These are phyloP conservation scores for Prosopis cineraria DNA, from an alignment of 306 rosid species.

Conservation along the genomic window DNA sequence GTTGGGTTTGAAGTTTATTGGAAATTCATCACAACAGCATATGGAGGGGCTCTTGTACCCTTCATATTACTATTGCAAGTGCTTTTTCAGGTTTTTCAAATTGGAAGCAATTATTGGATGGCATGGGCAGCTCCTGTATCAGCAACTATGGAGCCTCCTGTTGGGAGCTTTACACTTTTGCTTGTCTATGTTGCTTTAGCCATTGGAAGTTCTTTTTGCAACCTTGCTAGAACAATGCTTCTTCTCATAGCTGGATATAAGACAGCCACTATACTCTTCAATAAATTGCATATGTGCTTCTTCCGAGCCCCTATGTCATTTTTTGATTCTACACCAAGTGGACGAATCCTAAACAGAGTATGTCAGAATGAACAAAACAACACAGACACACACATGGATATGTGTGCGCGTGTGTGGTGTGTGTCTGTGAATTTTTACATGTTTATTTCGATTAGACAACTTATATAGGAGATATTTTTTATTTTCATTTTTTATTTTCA, in stretches of 20 bases:
- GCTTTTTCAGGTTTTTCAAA: conserved; percentile 56
- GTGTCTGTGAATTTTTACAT: neutral
- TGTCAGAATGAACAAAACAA: conserved; percentile 9
- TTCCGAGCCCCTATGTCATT: conserved; percentile 86
- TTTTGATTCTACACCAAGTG: conserved; percentile 76
- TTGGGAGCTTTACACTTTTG: conserved; percentile 51
- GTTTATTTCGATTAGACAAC: conserved; percentile 11
- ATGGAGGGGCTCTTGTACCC: conserved; percentile 86
- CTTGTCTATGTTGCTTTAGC: conserved; percentile 68
- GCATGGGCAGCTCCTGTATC: conserved; percentile 81
- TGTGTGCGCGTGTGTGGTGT: neutral
- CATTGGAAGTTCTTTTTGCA: conserved; percentile 59
- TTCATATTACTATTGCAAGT: conserved; percentile 61
- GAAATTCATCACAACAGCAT: conserved; percentile 67
- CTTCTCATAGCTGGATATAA: conserved; percentile 58
- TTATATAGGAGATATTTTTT: neutral
- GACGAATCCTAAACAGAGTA: conserved; percentile 63
- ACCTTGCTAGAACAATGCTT: conserved; percentile 50
- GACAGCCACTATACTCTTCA: conserved; percentile 70
- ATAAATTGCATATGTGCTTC: conserved; percentile 66
- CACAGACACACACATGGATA: neutral
- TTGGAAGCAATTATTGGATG: conserved; percentile 92
- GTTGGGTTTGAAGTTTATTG: conserved; percentile 72
- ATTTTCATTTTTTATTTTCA: too few relatives aligned
- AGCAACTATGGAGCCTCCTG: conserved; percentile 43